Base-by-base conservation (phyloP, 2,329 filamentous ascomycete genomes). In the Aureobasidium sp. region DNA sequence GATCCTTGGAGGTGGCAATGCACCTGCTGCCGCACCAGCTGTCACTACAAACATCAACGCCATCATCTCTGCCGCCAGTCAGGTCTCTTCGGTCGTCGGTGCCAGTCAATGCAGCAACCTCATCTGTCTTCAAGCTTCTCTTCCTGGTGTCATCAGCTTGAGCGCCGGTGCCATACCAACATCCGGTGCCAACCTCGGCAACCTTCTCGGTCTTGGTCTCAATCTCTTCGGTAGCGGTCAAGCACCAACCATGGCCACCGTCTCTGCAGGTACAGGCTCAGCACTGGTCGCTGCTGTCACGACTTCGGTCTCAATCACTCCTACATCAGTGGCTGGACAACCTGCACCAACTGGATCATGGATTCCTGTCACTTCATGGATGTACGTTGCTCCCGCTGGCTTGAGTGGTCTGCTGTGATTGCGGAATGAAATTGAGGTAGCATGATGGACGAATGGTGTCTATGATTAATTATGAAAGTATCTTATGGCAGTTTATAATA, bases 181-280 rank as follows among this genome's bases (percentile, higher is more conserved):
- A 41, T 36, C 57, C 8, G 57, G 57, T 27, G 57, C 57, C 21
- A 59, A 59, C 57, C 45, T 59, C 36, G 57, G 57, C 45, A 59
- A 59, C 57, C 57, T 59, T 50, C 57, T 59, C n/a, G 57, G 57
- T 5, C 36, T 59, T 42, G 57, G 57, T 32, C 57, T 59, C 44
- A 59, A 59, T 6, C 57, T 59, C 27, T 59, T 59, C 27, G 45
- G 45, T 25, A 36, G 57, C 9, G 57, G 57, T 11, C 25, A 29
- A 14, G 57, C 57, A 32, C 57, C 57, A 1, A 59, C 57, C 9
- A 41, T 59, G 7, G 45, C 57, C 27, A 59, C 57, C 7, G 57
- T 59, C 27, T 25, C 45, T 41, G 57, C 57, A 27, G 57, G 57
- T n/a, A 59, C 57, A 30, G 57, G 57, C 25, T 59, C 57, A 5